A percentile compares a stretch with the other conserved stretches of the same genome.
Evolutionary conservation across 768 basidiomycete genomes (phyloP).

Genomic region (Tephrocybe sp.): DNA sequence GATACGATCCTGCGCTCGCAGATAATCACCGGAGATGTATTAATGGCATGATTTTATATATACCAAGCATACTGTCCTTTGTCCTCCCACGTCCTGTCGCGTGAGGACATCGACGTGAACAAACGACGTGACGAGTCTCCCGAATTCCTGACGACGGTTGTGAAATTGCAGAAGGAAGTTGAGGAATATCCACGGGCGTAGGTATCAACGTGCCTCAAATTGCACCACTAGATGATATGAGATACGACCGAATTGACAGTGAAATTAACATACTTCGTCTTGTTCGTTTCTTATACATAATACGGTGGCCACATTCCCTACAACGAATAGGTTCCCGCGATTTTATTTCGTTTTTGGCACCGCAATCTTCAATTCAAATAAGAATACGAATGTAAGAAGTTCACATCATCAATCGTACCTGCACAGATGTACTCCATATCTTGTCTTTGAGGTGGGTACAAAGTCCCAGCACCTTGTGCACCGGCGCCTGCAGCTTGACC

Average conservation of each 20-base stretch:
- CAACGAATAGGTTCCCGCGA: constrained; percentile 92
- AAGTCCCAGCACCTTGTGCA: constrained; percentile 21
- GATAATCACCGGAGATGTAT: constrained; percentile 1
- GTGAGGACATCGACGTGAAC: too few relatives aligned
- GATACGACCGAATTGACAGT: constrained; percentile 1
- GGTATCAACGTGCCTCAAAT: constrained; percentile 72
- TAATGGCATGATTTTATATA: background rate
- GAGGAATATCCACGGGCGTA: background rate
- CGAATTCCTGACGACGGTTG: background rate
- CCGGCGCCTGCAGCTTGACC: constrained; percentile 11
- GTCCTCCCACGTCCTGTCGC: too few relatives aligned
- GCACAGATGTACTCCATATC: constrained; percentile 89
- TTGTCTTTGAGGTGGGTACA: constrained; percentile 39
- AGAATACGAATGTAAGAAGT: background rate
- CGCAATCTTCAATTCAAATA: constrained; percentile 63
- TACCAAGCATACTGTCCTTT: background rate
- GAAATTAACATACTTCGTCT: constrained; percentile 70
- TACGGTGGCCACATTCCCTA: constrained; percentile 94
- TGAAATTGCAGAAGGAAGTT: background rate
- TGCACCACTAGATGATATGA: constrained; percentile 59
- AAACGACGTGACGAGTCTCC: too few relatives aligned
- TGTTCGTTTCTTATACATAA: constrained; percentile 98
- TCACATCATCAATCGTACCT: constrained; percentile 41
- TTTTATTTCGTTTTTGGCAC: constrained; percentile 88
- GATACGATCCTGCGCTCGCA: background rate